Conservation (phyloP, 1,284 basidiomycete species). For the Apiotrichum akiyoshidainum region DNA sequence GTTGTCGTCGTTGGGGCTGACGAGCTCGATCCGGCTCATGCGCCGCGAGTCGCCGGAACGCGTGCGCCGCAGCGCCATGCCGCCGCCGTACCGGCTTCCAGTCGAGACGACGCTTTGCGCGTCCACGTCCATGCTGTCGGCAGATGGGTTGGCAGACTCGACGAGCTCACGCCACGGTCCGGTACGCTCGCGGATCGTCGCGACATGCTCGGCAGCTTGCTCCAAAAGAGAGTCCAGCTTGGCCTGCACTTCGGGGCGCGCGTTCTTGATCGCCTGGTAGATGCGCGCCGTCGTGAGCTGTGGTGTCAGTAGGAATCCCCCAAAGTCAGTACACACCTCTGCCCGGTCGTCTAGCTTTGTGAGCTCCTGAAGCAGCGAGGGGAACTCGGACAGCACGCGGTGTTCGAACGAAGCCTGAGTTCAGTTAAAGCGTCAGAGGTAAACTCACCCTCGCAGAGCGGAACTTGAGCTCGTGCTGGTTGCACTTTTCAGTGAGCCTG, state of each 20-base stretch:
- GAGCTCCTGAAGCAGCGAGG: slow-evolving; percentile 26
- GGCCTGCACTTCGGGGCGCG: slow-evolving; percentile 20
- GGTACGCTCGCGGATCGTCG: slow-evolving; percentile 35
- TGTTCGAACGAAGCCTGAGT: slow-evolving; percentile 41
- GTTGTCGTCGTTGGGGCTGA: slow-evolving; percentile 6
- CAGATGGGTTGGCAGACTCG: not conserved
- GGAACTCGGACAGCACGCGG: slow-evolving; percentile 37
- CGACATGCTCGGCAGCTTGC: slow-evolving; percentile 27
- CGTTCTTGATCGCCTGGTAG: slow-evolving; percentile 21
- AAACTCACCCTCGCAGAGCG: slow-evolving; percentile 33
- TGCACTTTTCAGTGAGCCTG: slow-evolving; percentile 31
- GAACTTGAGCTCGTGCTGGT: slow-evolving; percentile 42
- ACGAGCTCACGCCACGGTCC: slow-evolving; percentile 38
- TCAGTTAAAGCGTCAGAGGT: not conserved
- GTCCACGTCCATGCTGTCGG: not conserved
- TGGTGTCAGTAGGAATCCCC: slow-evolving; percentile 4
- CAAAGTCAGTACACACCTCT: slow-evolving; percentile 28
- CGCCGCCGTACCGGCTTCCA: not conserved
- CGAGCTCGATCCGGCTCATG: slow-evolving; percentile 15
- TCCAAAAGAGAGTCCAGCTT: slow-evolving; percentile 25
- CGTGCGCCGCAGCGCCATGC: not conserved
- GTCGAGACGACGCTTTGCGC: not conserved
- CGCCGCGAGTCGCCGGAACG: slow-evolving; percentile 1
- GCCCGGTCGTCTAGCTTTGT: slow-evolving; percentile 36
- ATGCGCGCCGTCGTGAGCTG: slow-evolving; percentile 25